Evolutionary conservation across 352 stramenopile genomes (phyloP).

Genomic region (Pythium brachiatum): DNA sequence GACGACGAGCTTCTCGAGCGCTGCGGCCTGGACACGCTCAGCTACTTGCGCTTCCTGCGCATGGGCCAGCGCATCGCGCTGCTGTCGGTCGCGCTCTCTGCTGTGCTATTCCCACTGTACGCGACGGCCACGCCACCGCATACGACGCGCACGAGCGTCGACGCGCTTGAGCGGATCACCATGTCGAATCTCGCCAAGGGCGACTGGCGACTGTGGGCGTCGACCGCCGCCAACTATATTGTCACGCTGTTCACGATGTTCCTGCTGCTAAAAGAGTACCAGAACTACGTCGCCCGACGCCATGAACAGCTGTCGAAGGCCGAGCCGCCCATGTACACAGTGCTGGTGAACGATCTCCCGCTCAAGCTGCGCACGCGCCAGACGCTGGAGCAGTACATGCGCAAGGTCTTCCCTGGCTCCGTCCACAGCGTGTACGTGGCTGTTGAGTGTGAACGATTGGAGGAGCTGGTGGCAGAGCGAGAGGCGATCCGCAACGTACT

Average conservation of each 20-base stretch:
- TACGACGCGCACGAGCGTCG: slow-evolving; percentile 28
- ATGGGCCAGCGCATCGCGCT: slow-evolving; percentile 68
- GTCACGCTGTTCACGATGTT: slow-evolving; percentile 56
- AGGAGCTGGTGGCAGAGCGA: slow-evolving; percentile 51
- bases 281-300: slow-evolving; percentile 52
- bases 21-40: slow-evolving; percentile 76
- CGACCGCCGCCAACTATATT: slow-evolving; percentile 48
- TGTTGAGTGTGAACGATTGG: slow-evolving; percentile 59
- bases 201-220: slow-evolving; percentile 61
- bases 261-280: slow-evolving; percentile 61
- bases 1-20: slow-evolving; percentile 67
- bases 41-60: slow-evolving; percentile 65
- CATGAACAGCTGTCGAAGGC: slow-evolving; percentile 55
- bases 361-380: slow-evolving; percentile 50
- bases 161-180: slow-evolving; percentile 60
- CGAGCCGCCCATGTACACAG: slow-evolving; percentile 66
- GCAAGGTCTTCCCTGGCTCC: slow-evolving; percentile 61
- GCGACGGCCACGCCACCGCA: slow-evolving; percentile 38
- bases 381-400: slow-evolving; percentile 71
- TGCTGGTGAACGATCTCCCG: slow-evolving; percentile 72
- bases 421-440: slow-evolving; percentile 67
- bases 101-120: slow-evolving; percentile 66
- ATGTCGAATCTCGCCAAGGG: slow-evolving; percentile 68
- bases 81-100: slow-evolving; percentile 54
- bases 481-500: slow-evolving; percentile 42